Base-by-base conservation (phyloP, 768 basidiomycete genomes). In the Chalciporus sphaerocephalus region DNA sequence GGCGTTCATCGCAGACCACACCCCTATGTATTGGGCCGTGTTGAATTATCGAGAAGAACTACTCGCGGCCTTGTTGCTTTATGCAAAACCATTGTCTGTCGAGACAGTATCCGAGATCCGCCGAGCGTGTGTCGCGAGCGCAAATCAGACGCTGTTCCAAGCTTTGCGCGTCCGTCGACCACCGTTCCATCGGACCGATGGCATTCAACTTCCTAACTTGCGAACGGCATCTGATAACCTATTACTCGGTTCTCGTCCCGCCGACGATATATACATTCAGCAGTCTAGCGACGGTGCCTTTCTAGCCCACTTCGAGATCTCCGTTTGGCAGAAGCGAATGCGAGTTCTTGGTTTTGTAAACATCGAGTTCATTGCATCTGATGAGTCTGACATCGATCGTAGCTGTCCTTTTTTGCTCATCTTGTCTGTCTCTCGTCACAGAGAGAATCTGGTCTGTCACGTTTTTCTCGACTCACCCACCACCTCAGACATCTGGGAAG, bases 321-420 rank as follows among this genome's bases (percentile, higher is more conserved):
- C 73, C 17, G 70, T 77, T 30, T 88, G 87, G 62, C 81, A 85
- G 61, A 78, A 76, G 51, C 73, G 85, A 24, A 81, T 88, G 83
- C 70, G 76, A 36, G 75, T 82, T n/a, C 72, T 78, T 10, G 75
- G 76, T 34, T 51, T 65, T 25, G 72, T 83, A n/a, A 54, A 55
- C n/a, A 55, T 86, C 6, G 84, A 88, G 50, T 87, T 87, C 47
- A 82, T 87, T 37, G 84, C 80, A 12, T 57, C 50, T 6, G 47
- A 63, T 63, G 27, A 39, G 37, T 4, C 6, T n/a, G n/a, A 9
- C 17, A 2, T 16, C 9, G 1, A 13, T 6, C 2, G 20, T 16
- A 15, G 18, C 8, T 20, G 5, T 4, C 33, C 16, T 40, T 13
- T 2, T 28, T 16, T 20, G 11, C 35, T 33, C 28, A 47, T 38